Base-by-base conservation (phyloP, 352 stramenopile species). In the Globisporangium solare region DNA sequence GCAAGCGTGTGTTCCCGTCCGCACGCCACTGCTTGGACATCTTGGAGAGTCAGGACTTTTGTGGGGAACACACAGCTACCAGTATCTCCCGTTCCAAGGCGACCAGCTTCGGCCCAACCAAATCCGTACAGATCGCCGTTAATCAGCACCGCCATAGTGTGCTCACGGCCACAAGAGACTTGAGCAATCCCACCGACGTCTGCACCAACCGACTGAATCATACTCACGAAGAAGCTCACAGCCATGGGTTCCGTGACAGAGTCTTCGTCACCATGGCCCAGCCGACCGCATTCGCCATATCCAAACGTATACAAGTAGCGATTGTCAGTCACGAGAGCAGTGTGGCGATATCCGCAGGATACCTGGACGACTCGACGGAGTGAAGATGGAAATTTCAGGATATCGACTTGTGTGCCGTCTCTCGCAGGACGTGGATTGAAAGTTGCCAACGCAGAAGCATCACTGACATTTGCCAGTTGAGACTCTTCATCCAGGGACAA, bases 101-200 rank as follows among this genome's bases (percentile, higher is more conserved):
- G 84, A 15, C 84, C 86, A 32, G 83, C 86, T 70, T 95, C 84
- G 11, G 79, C 81, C 86, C 84, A 96, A 8, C 86, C 88, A 50
- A 92, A 96, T 5, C 79, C 84, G 37, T 75, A 95, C 11, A 96
- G 63, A 2, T 89, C 68, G 0, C 85, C 80, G 37, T 74, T 90
- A 17, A 51, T 48, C 7, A 81, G 67, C 6, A 92, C 83, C 14
- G 72, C 76, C 76, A 96, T 89, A 7, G 87, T 95, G 52, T 96
- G 87, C 51, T 96, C 86, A 17, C 86, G 83, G 12, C 87, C 87
- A 54, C 87, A 96, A 0, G 84, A 74, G 0, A 90, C 77, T 22
- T 75, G 69, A 8, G 60, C 43, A 47, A 87, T 67, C 6, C 82
- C 70, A 6, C 61, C 74, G 12, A 81, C 42, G 35, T 45, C 27